Conservation (phyloP, 2,329 filamentous ascomycete species). For the Colletotrichum sojae region DNA sequence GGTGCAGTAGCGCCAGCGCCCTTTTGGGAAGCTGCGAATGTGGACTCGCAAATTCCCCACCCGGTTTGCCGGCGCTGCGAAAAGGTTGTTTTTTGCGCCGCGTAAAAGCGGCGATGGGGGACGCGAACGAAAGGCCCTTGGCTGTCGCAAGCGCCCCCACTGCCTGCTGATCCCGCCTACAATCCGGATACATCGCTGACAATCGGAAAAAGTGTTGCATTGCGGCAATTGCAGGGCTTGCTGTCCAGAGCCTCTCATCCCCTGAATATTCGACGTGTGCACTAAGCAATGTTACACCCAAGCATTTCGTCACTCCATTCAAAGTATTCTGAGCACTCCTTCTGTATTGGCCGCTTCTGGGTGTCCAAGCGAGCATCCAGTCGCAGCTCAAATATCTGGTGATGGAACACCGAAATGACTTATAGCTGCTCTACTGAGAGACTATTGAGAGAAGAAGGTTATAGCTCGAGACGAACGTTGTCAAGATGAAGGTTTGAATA, state of each 20-base stretch:
- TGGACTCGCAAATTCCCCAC: constrained; percentile 15
- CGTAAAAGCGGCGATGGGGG: constrained; percentile 27
- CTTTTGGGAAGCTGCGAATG: constrained; percentile 1
- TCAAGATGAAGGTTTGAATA: constrained; percentile 50
- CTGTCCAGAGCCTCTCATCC: no score
- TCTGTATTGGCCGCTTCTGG: constrained; percentile 33
- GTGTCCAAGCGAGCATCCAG: constrained; percentile 43
- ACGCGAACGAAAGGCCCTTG: constrained; percentile 12
- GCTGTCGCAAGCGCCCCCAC: constrained; percentile 16
- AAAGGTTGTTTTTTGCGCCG: constrained; percentile 9
- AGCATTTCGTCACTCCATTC: constrained; percentile 37
- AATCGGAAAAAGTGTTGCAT: no score
- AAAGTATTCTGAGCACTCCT: constrained; percentile 33
- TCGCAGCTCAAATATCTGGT: constrained; percentile 44
- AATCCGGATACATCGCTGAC: no score
- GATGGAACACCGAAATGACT: constrained; percentile 44
- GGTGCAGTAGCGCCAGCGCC: constrained; percentile 10
- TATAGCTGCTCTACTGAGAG: constrained; percentile 47
- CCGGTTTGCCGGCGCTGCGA: not conserved
- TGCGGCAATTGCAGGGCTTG: no score
- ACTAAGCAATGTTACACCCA: not conserved
- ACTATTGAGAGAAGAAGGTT: constrained; percentile 41
- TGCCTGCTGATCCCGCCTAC: no score
- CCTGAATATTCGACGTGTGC: no score
- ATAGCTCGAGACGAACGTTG: constrained; percentile 50